These are phyloP conservation scores for Rhododendron kiyosumense DNA, from an alignment of 148 eudicot species.

Conservation along the genomic window DNA sequence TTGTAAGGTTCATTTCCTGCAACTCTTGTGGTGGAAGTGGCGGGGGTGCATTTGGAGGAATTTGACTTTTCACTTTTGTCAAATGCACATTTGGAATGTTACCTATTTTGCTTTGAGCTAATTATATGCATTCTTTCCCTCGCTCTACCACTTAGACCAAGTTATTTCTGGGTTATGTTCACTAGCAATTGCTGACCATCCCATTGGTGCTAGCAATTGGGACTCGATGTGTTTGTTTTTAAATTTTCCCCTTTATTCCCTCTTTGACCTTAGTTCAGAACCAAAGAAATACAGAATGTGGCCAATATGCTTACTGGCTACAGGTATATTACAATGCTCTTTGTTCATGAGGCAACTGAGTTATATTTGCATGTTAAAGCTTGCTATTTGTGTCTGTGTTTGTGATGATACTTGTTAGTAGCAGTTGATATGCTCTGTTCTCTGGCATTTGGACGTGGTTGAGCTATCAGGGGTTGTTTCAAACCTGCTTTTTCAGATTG, in stretches of 20 bases:
- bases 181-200: background rate
- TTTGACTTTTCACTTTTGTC: background rate
- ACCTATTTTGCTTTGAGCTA: background rate
- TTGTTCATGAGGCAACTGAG: background rate
- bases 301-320: background rate
- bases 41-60: background rate
- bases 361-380: background rate
- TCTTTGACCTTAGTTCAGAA: background rate
- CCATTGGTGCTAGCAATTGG: conserved; percentile 2
- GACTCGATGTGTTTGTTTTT: background rate
- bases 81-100: background rate
- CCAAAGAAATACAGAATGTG: background rate
- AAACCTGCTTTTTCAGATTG: background rate
- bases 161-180: background rate
- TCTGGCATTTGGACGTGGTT: background rate
- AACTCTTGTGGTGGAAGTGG: background rate
- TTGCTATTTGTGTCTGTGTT: background rate
- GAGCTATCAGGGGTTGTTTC: background rate
- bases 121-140: background rate
- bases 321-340: background rate
- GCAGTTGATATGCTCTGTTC: background rate
- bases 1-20: background rate
- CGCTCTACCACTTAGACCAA: background rate
- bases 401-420: background rate
- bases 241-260: background rate